phyloP scores from a whole-genome alignment of 345 rosid genomes.

The Garcia nutans region DNA sequence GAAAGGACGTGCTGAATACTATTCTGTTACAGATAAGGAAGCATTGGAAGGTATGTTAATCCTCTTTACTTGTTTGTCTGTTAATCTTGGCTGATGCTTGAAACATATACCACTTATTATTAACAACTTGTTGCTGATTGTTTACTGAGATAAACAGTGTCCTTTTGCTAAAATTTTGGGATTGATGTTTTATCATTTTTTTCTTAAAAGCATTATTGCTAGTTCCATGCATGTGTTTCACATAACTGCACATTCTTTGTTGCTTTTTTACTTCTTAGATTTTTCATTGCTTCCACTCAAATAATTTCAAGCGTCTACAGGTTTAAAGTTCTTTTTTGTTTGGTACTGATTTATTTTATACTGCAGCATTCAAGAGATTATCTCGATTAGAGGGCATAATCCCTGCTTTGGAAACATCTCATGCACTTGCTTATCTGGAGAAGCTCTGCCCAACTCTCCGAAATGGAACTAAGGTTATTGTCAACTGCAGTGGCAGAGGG shows the following conservation, averaged over 20 bases:
- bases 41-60: slow-evolving; percentile 71
- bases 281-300: too few relatives aligned
- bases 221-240: neutral
- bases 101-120: neutral
- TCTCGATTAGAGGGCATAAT: slow-evolving; percentile 83
- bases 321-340: neutral
- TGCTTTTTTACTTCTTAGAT: too few relatives aligned
- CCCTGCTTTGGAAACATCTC: slow-evolving; percentile 93
- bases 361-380: slow-evolving; percentile 79
- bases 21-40: slow-evolving; percentile 75
- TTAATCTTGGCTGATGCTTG: neutral
- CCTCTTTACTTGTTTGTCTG: neutral
- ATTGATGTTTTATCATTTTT: neutral
- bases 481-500: slow-evolving; percentile 88
- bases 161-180: neutral
- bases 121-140: neutral
- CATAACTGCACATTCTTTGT: neutral
- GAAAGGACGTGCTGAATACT: slow-evolving; percentile 77
- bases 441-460: slow-evolving; percentile 78
- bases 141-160: neutral
- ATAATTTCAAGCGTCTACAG: neutral
- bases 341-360: neutral
- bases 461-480: slow-evolving; percentile 57
- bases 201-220: neutral
- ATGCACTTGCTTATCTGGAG: slow-evolving; percentile 77